These are phyloP conservation scores for Oenanthe javanica DNA, from an alignment of 140 eudicot genomes.

Conservation along the genomic window DNA sequence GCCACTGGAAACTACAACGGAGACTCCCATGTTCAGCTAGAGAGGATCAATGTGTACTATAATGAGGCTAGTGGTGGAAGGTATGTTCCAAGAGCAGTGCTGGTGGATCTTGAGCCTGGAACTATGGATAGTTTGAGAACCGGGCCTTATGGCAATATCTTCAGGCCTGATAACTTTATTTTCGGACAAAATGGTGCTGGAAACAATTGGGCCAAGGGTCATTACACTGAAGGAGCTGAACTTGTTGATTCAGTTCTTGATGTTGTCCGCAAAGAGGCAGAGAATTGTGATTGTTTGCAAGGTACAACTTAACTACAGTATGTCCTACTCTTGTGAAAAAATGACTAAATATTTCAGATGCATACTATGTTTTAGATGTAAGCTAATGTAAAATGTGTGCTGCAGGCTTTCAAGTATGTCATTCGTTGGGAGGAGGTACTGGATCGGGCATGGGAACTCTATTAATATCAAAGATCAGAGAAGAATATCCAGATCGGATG, in stretches of 20 bases:
- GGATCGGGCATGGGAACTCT: conserved; percentile 92
- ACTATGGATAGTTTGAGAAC: conserved; percentile 72
- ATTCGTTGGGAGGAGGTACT: conserved; percentile 79
- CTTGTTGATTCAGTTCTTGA: conserved; percentile 68
- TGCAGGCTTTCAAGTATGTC: conserved; percentile 73
- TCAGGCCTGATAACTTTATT: conserved; percentile 75
- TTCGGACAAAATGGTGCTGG: conserved; percentile 84
- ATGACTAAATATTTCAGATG: too few relatives aligned
- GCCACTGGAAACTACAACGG: conserved; percentile 52
- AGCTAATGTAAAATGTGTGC: background rate
- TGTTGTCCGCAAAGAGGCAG: conserved; percentile 75
- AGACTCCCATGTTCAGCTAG: conserved; percentile 41
- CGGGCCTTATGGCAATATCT: conserved; percentile 70
- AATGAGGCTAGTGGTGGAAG: conserved; percentile 78
- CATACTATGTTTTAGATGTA: too few relatives aligned
- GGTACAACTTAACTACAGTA: conserved; percentile 25
- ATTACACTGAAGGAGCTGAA: conserved; percentile 81
- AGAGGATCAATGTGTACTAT: conserved; percentile 78
- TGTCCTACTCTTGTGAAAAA: too few relatives aligned
- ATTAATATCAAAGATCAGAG: conserved; percentile 74
- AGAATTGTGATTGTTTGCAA: conserved; percentile 72
- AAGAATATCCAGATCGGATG: conserved; percentile 86
- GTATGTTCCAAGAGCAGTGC: conserved; percentile 78
- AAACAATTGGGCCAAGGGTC: conserved; percentile 79
- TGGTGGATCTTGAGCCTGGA: conserved; percentile 85